A percentile compares a stretch with the other conserved stretches of the same genome.
Conservation (phyloP, 2,329 filamentous ascomycete genomes). For the Phialophora expanda region DNA sequence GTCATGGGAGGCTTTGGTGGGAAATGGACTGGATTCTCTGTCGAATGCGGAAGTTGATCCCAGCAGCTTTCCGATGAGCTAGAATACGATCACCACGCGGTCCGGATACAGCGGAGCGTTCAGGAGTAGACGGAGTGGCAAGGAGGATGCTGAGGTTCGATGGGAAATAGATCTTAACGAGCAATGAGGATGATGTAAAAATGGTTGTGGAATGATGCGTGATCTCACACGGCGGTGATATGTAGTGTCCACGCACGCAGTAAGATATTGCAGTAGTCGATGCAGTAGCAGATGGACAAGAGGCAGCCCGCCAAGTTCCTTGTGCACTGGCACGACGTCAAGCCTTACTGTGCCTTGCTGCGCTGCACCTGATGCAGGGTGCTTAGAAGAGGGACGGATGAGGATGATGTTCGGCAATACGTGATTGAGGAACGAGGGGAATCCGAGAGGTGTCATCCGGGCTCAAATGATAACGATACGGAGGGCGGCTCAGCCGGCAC, state of each 20-base stretch:
- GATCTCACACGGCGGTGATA: conserved; percentile 23
- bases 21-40: conserved; percentile 6
- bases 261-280: conserved; percentile 20
- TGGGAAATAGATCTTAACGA: conserved; percentile 7
- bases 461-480: conserved; percentile 24
- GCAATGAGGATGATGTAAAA: conserved; percentile 19
- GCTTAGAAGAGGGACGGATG: conserved; percentile 15
- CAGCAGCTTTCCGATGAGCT: conserved; percentile 6
- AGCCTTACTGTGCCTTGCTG: conserved; percentile 13
- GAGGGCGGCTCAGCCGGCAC: conserved; percentile 3
- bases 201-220: conserved; percentile 24
- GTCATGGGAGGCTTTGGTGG: conserved; percentile 6
- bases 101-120: conserved; percentile 19
- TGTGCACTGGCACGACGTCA: conserved; percentile 15
- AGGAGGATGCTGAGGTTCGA: conserved; percentile 2
- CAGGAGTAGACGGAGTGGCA: neutral
- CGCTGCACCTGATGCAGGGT: conserved; percentile 22
- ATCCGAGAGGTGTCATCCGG: conserved; percentile 2
- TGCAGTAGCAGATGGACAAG: conserved; percentile 17
- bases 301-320: conserved; percentile 28
- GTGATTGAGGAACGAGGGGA: conserved; percentile 13
- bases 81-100: conserved; percentile 3
- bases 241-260: conserved; percentile 17
- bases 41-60: conserved; percentile 13
- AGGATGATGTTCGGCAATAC: conserved; percentile 10